Evolutionary conservation across 2,329 filamentous ascomycete genomes (phyloP), one percentile per base, ranked within the genome.

Genomic region (Truncatella angustata): DNA sequence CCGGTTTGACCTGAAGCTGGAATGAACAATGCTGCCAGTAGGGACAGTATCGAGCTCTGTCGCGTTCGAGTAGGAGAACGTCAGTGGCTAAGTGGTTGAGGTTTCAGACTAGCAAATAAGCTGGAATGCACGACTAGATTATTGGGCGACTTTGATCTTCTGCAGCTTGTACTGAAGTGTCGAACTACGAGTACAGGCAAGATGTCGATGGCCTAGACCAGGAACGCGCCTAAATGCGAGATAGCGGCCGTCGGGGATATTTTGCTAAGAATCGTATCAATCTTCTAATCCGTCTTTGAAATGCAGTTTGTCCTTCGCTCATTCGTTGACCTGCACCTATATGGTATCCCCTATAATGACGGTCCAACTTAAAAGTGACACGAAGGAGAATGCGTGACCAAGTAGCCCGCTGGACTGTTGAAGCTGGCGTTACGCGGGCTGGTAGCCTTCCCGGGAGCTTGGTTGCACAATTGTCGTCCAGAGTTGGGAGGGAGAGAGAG

Each of bases 21-120:
- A 35, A 46, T 46, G 43, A 46, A 39, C 30, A 34, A 54, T 52
- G 52, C 51, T 39, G 52, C 54, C 51, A 30, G 18, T 16, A 37
- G 24, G 40, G n/a, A 44, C 11, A 44, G 23, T 24, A 44, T 44
- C 23, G 40, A 28, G 20, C 10, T 12, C 20, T 16, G 21, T 44
- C 14, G 28, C 28, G 28, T 32, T 32, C 28, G 14, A 32, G 7
- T 14, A 32, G n/a, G 24, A 24, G 40, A 44, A 23, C 20, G 5
- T 44, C 40, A 44, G 14, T 14, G 14, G 28, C 21, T 46, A n/a
- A n/a, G n/a, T n/a, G n/a, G n/a, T n/a, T n/a, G n/a, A 35, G 43
- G 11, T 18, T 23, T 28, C 43, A 32, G 16, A 20, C 43, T 46
- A 46, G 43, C 28, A 16, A 35, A 46, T 12, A 28, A 28, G 43